Evolutionary conservation across 208 protist genomes (phyloP).

Genomic region (Phytomonas sp.): DNA sequence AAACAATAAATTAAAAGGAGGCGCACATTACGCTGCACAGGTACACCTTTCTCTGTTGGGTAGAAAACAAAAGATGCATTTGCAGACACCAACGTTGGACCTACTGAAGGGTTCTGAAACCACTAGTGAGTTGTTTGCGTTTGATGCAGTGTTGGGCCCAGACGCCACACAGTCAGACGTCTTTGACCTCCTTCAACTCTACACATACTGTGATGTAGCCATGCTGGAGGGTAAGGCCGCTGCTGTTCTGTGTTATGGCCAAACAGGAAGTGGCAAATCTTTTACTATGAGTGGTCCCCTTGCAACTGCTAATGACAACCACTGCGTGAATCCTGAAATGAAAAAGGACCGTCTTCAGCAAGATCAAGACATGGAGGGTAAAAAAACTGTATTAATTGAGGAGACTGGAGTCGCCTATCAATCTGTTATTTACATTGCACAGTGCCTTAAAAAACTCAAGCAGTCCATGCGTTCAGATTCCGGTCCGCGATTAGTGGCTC

Average conservation of each 20-base stretch:
- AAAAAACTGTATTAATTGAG: constrained; percentile 17
- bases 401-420: constrained; percentile 74
- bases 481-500: not conserved
- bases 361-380: not conserved
- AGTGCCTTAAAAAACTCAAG: constrained; percentile 22
- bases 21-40: not conserved
- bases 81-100: not conserved
- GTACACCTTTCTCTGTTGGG: not conserved
- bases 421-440: constrained; percentile 41
- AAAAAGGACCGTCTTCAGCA: not conserved
- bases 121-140: constrained; percentile 26
- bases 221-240: constrained; percentile 57
- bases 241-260: constrained; percentile 85
- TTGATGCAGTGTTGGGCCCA: constrained; percentile 58
- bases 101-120: not conserved
- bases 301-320: constrained; percentile 7
- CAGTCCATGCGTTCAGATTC: constrained; percentile 4
- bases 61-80: not conserved
- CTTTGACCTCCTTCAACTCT: constrained; percentile 39
- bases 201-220: constrained; percentile 64
- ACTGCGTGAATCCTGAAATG: not conserved
- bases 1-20: not conserved
- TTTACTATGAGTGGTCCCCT: constrained; percentile 73
- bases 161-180: constrained; percentile 39
- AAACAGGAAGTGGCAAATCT: constrained; percentile 87